Evolutionary conservation across 2,329 filamentous ascomycete genomes (phyloP).

Genomic region (Xenoacremonium recifei): DNA sequence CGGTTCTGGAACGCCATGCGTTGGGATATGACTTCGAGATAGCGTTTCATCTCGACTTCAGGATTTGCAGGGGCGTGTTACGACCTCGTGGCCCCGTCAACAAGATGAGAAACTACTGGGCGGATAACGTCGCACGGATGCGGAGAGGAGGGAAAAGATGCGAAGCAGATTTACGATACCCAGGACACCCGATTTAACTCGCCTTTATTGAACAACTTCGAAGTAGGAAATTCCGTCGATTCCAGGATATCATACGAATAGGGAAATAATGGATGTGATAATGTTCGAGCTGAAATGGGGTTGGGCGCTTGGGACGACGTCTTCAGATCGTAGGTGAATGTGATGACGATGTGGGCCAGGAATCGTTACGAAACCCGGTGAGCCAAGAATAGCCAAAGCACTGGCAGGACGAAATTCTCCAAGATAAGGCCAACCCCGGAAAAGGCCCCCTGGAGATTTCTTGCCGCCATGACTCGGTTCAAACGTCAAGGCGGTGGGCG

Average conservation of each 20-base stretch:
- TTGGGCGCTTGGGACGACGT: too few species aligned
- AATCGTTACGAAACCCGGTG: too few species aligned
- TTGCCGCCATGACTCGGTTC: conserved; percentile 1
- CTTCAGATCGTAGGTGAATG: too few species aligned
- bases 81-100: not conserved
- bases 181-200: too few species aligned
- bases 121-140: not conserved
- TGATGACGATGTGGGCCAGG: too few species aligned
- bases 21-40: conserved; percentile 2
- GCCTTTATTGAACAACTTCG: too few species aligned
- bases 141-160: not conserved
- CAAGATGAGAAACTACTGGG: not conserved
- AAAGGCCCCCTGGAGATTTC: not conserved
- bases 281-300: too few species aligned
- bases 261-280: too few species aligned
- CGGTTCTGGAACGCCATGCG: conserved; percentile 3
- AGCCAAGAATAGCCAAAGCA: too few species aligned
- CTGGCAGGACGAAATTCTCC: not conserved
- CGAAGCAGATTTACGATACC: not conserved
- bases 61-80: conserved; percentile 6
- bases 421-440: not conserved
- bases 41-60: conserved; percentile 35
- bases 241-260: too few species aligned
- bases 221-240: too few species aligned
- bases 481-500: too few species aligned